Evolutionary conservation across 2,329 filamentous ascomycete genomes (phyloP).

Genomic region (Phaeosphaeriaceae sp.): DNA sequence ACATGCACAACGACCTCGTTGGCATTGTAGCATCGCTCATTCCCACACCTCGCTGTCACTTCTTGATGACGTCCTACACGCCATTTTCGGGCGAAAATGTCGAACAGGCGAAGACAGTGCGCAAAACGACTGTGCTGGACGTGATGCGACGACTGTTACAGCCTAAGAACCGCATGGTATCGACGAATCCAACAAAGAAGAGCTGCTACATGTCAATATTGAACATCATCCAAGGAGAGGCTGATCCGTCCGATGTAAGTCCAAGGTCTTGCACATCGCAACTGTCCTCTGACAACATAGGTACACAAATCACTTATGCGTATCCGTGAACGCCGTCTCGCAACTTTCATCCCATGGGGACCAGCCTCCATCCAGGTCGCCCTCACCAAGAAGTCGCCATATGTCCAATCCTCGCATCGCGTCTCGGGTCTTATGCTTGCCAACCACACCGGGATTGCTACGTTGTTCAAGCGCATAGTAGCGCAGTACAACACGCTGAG

Average conservation of each 20-base stretch:
- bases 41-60: constrained; percentile 94
- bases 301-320: constrained; percentile 96
- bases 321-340: constrained; percentile 90
- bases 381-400: constrained; percentile 93
- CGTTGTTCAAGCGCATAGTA: constrained; percentile 93
- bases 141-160: constrained; percentile 96
- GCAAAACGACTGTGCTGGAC: constrained; percentile 96
- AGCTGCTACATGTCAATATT: constrained; percentile 99
- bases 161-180: constrained; percentile 99
- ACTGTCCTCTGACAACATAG: constrained; percentile 38
- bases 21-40: constrained; percentile 96
- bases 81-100: constrained; percentile 97
- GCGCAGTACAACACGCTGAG: constrained; percentile 91
- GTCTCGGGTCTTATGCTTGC: constrained; percentile 97
- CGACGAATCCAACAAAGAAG: constrained; percentile 91
- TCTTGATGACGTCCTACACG: constrained; percentile 98
- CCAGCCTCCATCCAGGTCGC: constrained; percentile 98
- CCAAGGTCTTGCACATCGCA: background rate
- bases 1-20: constrained; percentile 99
- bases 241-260: constrained; percentile 87
- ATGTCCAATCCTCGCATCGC: constrained; percentile 90
- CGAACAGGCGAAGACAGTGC: constrained; percentile 94
- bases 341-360: constrained; percentile 98
- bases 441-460: constrained; percentile 96
- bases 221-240: constrained; percentile 98